Conservation (phyloP, 176 grass and related monocot species). For the Aegilops bicornis region DNA sequence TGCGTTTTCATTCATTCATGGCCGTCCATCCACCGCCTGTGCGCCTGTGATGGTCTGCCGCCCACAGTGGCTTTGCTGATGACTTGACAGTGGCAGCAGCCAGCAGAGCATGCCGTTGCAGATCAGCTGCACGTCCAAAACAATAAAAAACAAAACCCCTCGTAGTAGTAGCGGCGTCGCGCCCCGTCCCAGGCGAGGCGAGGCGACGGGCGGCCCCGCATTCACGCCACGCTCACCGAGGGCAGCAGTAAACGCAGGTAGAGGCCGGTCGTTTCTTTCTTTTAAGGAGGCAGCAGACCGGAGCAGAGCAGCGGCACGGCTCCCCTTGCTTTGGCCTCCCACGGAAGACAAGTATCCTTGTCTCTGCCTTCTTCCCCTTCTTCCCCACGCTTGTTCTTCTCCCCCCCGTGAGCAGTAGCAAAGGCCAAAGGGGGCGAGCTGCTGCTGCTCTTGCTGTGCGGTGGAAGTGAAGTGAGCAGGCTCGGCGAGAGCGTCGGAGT, state of each 20-base stretch:
- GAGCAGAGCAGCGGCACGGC: not conserved
- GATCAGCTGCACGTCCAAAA: not conserved
- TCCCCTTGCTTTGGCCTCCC: not conserved
- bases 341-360: slow-evolving; percentile 24
- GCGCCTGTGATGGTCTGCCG: too few species aligned
- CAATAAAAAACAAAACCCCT: not conserved
- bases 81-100: slow-evolving; percentile 7
- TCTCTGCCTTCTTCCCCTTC: not conserved
- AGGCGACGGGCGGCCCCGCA: not conserved
- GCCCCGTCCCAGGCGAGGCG: not conserved
- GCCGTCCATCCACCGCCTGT: not conserved
- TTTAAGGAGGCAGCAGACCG: slow-evolving; percentile 29
- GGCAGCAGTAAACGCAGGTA: not conserved
- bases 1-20: not conserved
- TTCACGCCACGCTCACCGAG: slow-evolving; percentile 34
- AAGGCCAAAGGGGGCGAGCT: not conserved
- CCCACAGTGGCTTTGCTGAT: not conserved
- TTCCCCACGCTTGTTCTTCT: not conserved
- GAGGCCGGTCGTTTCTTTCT: slow-evolving; percentile 27
- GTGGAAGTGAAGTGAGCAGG: not conserved
- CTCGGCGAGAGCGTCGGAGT: not conserved
- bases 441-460: too few species aligned
- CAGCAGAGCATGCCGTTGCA: not conserved
- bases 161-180: not conserved
- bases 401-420: not conserved